Base-by-base conservation (phyloP, 208 protist genomes). In the Leishmania gerbilli region DNA sequence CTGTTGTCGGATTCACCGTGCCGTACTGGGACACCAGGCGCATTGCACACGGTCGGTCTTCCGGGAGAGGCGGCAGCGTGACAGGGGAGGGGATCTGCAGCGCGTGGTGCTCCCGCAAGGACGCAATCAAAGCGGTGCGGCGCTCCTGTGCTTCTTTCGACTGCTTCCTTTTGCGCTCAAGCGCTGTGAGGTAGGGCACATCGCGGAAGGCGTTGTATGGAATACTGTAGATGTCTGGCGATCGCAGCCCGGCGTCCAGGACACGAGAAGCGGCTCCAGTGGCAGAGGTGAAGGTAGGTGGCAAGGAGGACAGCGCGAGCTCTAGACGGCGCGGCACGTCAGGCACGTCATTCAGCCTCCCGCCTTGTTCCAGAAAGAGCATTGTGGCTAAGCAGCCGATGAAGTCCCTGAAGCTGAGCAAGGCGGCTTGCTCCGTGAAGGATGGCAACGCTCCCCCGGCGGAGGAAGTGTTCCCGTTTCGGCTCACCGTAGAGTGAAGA, bases 11-110 rank as follows among this genome's bases (percentile, higher is more conserved):
- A 64, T 77, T 71, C 3, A 76, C 64, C 62, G 77, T 80, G 68
- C 82, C 82, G 78, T 86, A 80, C 79, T 86, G 82, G 67, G 78
- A 86, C 34, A 86, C 82, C 6, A 86, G 74, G n/a, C 67, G 78
- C 74, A 80, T 82, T n/a, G 82, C 82, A 37, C 49, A 64, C 27
- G 78, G 74, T 19, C 82, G 82, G 13, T 58, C 74, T 76, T 86
- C 78, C 13, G 82, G 78, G 45, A 86, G 82, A 53, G 67, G 71
- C 45, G 82, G 82, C 55, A 86, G 68, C 47, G 78, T 53, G 3
- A 79, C 74, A 27, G 74, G 62, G 13, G 64, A 15, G 8, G 74
- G 5, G 6, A 80, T 27, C 55, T 82, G 82, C 56, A 51, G 34
- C 11, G 53, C 45, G 56, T 80, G 74, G 47, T 86, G 64, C 9